Base-by-base conservation (phyloP, 2,329 filamentous ascomycete species). In the Seiridium unicorne region DNA sequence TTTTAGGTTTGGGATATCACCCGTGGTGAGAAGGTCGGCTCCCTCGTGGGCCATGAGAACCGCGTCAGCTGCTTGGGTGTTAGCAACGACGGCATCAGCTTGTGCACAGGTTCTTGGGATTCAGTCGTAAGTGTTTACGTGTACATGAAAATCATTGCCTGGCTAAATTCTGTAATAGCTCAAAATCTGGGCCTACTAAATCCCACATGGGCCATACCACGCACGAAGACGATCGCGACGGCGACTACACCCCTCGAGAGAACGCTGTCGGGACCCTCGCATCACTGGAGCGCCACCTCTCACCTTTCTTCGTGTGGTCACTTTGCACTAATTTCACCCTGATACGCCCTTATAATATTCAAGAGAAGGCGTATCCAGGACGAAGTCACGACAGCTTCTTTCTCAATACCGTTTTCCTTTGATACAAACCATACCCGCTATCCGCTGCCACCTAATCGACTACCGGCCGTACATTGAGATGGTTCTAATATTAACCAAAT, bases 31-130 rank as follows among this genome's bases (percentile, higher is more conserved):
- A 96, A 97, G 80, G 93, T 99, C 66, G 95, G 95, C 73, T 97
- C 93, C 59, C 84, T 99, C 62, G 94, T 96, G 71, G 95, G 95
- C 70, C 95, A 99, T 77, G 94, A 98, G 79, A 99, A 99, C 83
- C 91, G 95, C 68, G 95, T 99, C 75, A 98, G 94, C 86, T 99
- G 95, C 79, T 82, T 99, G 74, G 95, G 95, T 67, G 95, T 99
- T 70, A 98, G 94, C 84, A 98, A 98, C 77, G 95, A 99, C 74
- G 95, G 94, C 64, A 97, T 98, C 81, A 98, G 94, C 82, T 84
- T 99, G 81, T 98, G 95, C 86, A 99, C 95, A 73, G 95, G 95
- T 77, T 99, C 95, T 68, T 99, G 95, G 95, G 95, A 99, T 81
- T 97, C 95, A 72, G 85, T 97, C 84, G 95, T 98, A 86, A 81